Evolutionary conservation across 805 yeast species (phyloP).

Genomic region (Lipomyces oligophaga): DNA sequence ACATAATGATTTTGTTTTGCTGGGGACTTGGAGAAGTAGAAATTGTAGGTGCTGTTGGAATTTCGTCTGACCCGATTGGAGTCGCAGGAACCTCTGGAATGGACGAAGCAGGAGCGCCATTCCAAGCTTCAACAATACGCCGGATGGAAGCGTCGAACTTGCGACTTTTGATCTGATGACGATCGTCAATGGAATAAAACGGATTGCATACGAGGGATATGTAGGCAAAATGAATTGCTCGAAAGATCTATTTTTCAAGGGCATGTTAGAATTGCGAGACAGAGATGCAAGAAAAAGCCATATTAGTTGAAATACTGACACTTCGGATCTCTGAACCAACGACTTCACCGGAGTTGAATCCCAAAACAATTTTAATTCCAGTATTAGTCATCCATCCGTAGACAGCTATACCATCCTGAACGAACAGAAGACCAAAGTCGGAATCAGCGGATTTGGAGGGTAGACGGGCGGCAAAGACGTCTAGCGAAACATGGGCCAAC

Average conservation of each 20-base stretch:
- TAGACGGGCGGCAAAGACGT: conserved; percentile 55
- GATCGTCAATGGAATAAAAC: conserved; percentile 44
- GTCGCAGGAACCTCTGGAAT: background rate
- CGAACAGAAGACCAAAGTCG: conserved; percentile 49
- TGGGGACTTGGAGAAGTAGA: background rate
- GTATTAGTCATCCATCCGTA: conserved; percentile 68
- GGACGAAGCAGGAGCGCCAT: conserved; percentile 13
- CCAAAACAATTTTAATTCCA: conserved; percentile 63
- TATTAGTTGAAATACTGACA: conserved; percentile 18
- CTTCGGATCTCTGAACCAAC: conserved; percentile 30
- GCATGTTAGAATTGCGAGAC: too few species aligned
- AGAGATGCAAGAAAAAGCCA: too few species aligned
- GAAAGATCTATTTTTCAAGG: conserved; percentile 38
- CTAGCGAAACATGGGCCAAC: conserved; percentile 71
- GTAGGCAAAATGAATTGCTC: conserved; percentile 52
- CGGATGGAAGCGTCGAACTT: conserved; percentile 22
- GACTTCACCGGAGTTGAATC: conserved; percentile 42
- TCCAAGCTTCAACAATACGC: conserved; percentile 28
- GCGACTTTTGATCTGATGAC: conserved; percentile 19
- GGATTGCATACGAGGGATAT: conserved; percentile 60
- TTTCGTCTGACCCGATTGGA: background rate
- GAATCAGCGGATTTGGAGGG: conserved; percentile 43
- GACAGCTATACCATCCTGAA: conserved; percentile 63
- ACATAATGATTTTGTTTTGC: conserved; percentile 1
- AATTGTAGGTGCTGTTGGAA: background rate